Evolutionary conservation across 495 filamentous ascomycete genomes (phyloP).

Genomic region (Aspergillus haitiensis): DNA sequence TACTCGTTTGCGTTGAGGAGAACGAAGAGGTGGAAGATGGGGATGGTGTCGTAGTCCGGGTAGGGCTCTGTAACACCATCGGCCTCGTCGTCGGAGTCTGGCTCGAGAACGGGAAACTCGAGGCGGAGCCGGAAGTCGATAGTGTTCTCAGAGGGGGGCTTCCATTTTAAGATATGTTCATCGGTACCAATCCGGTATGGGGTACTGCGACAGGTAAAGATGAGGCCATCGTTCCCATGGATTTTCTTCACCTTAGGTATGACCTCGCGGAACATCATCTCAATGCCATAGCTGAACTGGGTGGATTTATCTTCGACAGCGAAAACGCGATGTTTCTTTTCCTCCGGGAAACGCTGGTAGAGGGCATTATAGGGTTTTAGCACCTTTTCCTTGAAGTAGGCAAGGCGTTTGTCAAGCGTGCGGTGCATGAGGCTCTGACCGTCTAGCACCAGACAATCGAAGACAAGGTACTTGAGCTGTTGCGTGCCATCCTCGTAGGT

Average conservation of each 20-base stretch:
- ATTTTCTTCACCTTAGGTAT: slow-evolving; percentile 69
- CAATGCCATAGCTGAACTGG: slow-evolving; percentile 82
- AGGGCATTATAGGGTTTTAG: slow-evolving; percentile 76
- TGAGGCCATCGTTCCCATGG: slow-evolving; percentile 93
- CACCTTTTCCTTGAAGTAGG: slow-evolving; percentile 76
- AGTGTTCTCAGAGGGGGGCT: slow-evolving; percentile 87
- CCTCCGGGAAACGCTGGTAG: slow-evolving; percentile 66
- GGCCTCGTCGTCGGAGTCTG: slow-evolving; percentile 64
- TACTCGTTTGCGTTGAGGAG: slow-evolving; percentile 60
- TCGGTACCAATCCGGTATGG: slow-evolving; percentile 90
- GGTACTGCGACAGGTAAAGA: slow-evolving; percentile 88
- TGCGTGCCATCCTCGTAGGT: slow-evolving; percentile 57
- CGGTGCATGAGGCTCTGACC: slow-evolving; percentile 70
- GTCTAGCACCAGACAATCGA: slow-evolving; percentile 87
- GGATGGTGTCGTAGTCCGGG: slow-evolving; percentile 61
- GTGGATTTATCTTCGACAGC: slow-evolving; percentile 81
- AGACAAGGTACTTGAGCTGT: slow-evolving; percentile 82
- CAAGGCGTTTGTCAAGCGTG: slow-evolving; percentile 84
- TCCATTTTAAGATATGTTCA: slow-evolving; percentile 94
- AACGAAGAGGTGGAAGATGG: slow-evolving; percentile 59
- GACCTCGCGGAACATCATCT: slow-evolving; percentile 84
- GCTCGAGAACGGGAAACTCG: slow-evolving; percentile 70
- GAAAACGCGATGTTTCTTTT: slow-evolving; percentile 71
- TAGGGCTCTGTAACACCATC: slow-evolving; percentile 56
- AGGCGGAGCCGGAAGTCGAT: slow-evolving; percentile 84